Percentiles rank a stretch among this genome's conserved stretches.
These are phyloP conservation scores for Aspergillus bertholletiae DNA, from an alignment of 495 filamentous ascomycete genomes.

Conservation along the genomic window DNA sequence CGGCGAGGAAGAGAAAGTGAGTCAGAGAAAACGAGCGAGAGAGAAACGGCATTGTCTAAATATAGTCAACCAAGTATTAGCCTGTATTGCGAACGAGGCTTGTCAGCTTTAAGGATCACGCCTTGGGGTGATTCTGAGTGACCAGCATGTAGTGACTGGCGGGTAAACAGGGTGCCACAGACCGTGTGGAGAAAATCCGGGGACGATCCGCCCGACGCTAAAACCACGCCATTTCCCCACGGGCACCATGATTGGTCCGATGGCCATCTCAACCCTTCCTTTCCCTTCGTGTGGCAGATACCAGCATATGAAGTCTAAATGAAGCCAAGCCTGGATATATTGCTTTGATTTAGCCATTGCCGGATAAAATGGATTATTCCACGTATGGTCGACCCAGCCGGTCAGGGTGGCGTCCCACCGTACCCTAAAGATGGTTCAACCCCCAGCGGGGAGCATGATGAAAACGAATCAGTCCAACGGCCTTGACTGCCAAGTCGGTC, in stretches of 20 bases:
- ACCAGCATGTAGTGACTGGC: constrained; percentile 3
- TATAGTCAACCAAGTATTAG: constrained; percentile 9
- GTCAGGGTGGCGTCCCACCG: background rate
- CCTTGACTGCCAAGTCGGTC: background rate
- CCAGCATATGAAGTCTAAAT: background rate
- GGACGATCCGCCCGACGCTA: constrained; percentile 7
- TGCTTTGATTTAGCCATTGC: constrained; percentile 14
- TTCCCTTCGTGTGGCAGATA: background rate
- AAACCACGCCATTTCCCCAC: constrained; percentile 1
- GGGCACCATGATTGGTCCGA: background rate
- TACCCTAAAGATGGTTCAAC: background rate
- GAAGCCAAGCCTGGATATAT: constrained; percentile 4
- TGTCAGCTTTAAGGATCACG: background rate
- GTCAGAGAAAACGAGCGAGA: no score
- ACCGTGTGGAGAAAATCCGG: constrained; percentile 18
- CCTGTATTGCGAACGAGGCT: background rate
- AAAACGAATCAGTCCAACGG: background rate
- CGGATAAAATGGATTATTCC: constrained; percentile 9
- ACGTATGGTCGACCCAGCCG: background rate
- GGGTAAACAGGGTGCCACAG: constrained; percentile 1
- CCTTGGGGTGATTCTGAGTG: background rate
- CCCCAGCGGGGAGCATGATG: background rate
- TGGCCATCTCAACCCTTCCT: background rate
- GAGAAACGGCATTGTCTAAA: constrained; percentile 12
- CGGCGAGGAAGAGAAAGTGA: background rate